phyloP scores from a whole-genome alignment of 2,329 filamentous ascomycete species.

The Paraphoma chrysanthemicola region DNA sequence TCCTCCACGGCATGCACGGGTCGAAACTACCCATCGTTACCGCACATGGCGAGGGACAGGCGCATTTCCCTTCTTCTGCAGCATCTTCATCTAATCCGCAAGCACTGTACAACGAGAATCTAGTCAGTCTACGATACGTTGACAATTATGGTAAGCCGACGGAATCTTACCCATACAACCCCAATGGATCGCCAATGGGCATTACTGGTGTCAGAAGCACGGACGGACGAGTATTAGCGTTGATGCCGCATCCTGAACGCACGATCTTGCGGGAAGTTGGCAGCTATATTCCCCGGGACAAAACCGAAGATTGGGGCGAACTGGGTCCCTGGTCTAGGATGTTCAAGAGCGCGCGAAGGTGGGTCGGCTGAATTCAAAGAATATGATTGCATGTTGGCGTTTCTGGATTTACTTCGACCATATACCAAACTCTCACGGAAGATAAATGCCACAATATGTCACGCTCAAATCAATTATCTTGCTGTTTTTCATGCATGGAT shows the following conservation, averaged over 20 bases:
- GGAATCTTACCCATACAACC: constrained; percentile 86
- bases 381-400: background rate
- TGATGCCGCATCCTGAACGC: constrained; percentile 96
- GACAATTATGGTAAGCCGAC: constrained; percentile 81
- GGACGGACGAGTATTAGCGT: constrained; percentile 81
- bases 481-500: background rate
- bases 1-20: constrained; percentile 87
- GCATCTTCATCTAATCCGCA: constrained; percentile 53
- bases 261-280: constrained; percentile 80
- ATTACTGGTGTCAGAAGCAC: constrained; percentile 80
- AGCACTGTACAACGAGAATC: constrained; percentile 67
- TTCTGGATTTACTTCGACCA: background rate
- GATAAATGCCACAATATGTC: background rate
- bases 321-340: constrained; percentile 85
- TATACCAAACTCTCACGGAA: background rate
- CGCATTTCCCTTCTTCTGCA: constrained; percentile 54
- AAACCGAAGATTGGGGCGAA: constrained; percentile 73
- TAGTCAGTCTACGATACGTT: constrained; percentile 82
- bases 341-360: constrained; percentile 86
- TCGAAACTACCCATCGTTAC: constrained; percentile 84
- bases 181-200: constrained; percentile 82
- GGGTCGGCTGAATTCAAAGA: constrained; percentile 70
- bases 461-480: background rate
- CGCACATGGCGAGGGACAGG: constrained; percentile 90
- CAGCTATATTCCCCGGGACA: constrained; percentile 74